Percentiles rank a stretch among this genome's conserved stretches.
phyloP scores from a whole-genome alignment of 352 stramenopile species.

The Hyaloperonospora brassicae region DNA sequence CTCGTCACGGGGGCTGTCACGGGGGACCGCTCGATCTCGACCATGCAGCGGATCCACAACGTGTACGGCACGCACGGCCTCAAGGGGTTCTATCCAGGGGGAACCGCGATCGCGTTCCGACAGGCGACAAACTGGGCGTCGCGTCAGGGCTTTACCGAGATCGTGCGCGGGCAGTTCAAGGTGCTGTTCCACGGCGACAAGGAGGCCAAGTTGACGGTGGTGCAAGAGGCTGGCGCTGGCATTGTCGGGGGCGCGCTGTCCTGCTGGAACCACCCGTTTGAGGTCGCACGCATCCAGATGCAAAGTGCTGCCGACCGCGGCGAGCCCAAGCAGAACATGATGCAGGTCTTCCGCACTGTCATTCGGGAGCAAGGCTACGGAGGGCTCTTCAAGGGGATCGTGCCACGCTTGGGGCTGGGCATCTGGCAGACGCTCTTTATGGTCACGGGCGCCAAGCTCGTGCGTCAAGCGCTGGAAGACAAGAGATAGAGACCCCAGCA shows the following conservation, averaged over 20 bases:
- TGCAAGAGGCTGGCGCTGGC: conserved; percentile 77
- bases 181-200: conserved; percentile 73
- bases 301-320: conserved; percentile 83
- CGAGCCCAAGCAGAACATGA: conserved; percentile 86
- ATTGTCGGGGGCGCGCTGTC: conserved; percentile 81
- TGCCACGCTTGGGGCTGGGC: conserved; percentile 74
- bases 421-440: conserved; percentile 92
- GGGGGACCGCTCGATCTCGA: conserved; percentile 84
- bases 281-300: conserved; percentile 90
- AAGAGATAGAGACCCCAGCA: conserved; percentile 23
- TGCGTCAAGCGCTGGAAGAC: conserved; percentile 78
- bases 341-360: conserved; percentile 83
- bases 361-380: conserved; percentile 74
- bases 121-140: conserved; percentile 90
- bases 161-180: conserved; percentile 81
- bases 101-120: conserved; percentile 86
- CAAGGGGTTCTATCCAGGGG: conserved; percentile 88
- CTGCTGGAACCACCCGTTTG: conserved; percentile 90
- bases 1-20: conserved; percentile 86
- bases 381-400: conserved; percentile 88
- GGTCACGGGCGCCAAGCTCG: conserved; percentile 87
- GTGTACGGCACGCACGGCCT: conserved; percentile 80
- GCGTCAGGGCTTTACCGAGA: conserved; percentile 86
- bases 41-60: conserved; percentile 70
- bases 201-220: conserved; percentile 83